Evolutionary conservation across 2,329 filamentous ascomycete genomes (phyloP).

Genomic region (Scytalidium sp.): DNA sequence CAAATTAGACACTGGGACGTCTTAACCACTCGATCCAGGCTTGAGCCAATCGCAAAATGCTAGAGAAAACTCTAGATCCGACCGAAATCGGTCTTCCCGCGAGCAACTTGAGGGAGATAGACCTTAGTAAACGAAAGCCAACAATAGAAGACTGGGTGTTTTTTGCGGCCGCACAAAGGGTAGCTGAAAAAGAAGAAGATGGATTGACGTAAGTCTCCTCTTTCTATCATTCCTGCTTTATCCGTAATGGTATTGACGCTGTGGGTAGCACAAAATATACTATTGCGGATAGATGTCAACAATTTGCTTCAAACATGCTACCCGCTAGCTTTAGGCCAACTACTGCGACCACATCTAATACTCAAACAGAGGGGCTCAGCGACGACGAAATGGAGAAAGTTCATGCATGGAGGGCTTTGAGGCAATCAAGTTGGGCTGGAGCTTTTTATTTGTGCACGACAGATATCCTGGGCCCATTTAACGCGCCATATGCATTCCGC

Average conservation of each 20-base stretch:
- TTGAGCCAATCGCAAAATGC: neutral
- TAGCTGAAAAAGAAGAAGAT: neutral
- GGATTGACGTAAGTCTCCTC: neutral
- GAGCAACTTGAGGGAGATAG: neutral
- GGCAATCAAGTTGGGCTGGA: slow-evolving; percentile 42
- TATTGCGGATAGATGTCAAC: neutral
- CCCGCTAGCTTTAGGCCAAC: neutral
- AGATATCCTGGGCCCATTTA: slow-evolving; percentile 14
- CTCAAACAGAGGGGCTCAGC: neutral
- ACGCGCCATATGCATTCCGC: neutral
- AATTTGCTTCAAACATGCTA: neutral
- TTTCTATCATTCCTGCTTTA: no score
- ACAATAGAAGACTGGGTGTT: neutral
- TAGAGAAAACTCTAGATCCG: neutral
- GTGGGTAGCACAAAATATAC: neutral
- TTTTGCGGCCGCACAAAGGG: neutral
- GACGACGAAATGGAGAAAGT: neutral
- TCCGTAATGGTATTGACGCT: no score
- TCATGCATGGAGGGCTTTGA: slow-evolving; percentile 38
- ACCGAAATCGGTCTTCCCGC: neutral
- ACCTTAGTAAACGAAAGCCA: neutral
- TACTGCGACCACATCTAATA: neutral
- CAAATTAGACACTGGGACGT: no score
- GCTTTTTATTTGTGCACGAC: slow-evolving; percentile 30
- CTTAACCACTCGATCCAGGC: no score